Conservation (phyloP, 768 basidiomycete genomes). For the Mycena indigotica region DNA sequence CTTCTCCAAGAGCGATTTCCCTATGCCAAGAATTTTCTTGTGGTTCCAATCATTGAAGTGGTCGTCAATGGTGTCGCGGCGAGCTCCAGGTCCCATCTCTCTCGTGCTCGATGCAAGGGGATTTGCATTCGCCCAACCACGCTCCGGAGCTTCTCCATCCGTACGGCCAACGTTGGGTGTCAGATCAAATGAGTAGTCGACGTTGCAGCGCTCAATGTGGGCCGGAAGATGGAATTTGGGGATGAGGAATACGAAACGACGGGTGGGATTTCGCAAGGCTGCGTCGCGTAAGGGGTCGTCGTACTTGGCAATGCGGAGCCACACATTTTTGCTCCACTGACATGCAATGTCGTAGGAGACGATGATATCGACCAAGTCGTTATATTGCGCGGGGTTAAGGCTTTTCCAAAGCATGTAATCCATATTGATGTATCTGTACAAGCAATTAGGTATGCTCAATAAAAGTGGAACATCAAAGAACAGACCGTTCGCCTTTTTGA, state of each 20-base stretch:
- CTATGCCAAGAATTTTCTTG: neutral
- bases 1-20: neutral
- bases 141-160: conserved; percentile 27
- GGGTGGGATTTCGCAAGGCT: no score
- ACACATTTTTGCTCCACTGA: conserved; percentile 11
- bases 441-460: neutral
- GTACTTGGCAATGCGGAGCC: neutral
- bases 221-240: conserved; percentile 26
- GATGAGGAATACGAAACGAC: conserved; percentile 6
- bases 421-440: conserved; percentile 17
- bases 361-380: neutral
- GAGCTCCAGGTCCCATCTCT: conserved; percentile 20
- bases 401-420: conserved; percentile 21
- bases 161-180: conserved; percentile 19
- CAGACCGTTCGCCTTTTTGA: conserved; percentile 18
- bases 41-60: conserved; percentile 1
- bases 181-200: neutral
- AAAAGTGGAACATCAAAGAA: neutral
- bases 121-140: conserved; percentile 23
- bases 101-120: conserved; percentile 10
- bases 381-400: conserved; percentile 1
- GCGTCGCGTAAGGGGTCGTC: neutral
- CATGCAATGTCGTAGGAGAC: conserved; percentile 23
- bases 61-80: neutral
- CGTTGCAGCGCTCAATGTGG: conserved; percentile 21